phyloP scores from a whole-genome alignment of 1,284 basidiomycete genomes.

The Sporisorium graminicola region DNA sequence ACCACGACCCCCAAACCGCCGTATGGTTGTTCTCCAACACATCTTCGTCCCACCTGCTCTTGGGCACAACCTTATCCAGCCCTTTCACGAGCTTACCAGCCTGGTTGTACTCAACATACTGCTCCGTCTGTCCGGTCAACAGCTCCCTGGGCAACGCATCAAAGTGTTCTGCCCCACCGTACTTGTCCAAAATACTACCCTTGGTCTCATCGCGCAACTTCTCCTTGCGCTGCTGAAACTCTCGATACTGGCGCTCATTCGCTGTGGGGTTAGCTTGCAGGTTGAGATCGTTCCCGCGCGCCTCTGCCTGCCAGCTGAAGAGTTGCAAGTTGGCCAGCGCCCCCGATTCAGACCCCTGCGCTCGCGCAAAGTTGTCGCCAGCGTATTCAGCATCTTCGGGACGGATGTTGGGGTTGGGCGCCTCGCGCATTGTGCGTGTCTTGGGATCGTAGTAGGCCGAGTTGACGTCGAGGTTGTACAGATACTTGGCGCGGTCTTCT shows the following conservation, averaged over 20 bases:
- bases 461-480: conserved; percentile 94
- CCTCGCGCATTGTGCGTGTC: conserved; percentile 99
- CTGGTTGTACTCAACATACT: conserved; percentile 96
- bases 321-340: conserved; percentile 91
- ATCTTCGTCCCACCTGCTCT: conserved; percentile 81
- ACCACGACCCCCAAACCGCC: conserved; percentile 96
- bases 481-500: conserved; percentile 98
- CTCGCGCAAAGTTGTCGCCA: conserved; percentile 94
- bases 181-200: conserved; percentile 74
- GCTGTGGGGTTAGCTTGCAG: conserved; percentile 95
- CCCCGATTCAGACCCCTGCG: conserved; percentile 84
- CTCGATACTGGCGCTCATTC: conserved; percentile 87
- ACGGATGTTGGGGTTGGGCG: conserved; percentile 81
- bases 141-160: conserved; percentile 89
- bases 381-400: conserved; percentile 91
- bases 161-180: conserved; percentile 94
- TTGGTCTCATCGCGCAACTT: conserved; percentile 87
- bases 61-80: conserved; percentile 83
- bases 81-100: conserved; percentile 92
- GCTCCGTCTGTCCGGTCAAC: conserved; percentile 91
- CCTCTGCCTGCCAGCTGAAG: conserved; percentile 96
- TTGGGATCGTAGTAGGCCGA: conserved; percentile 99
- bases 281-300: conserved; percentile 93
- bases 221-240: conserved; percentile 92
- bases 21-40: conserved; percentile 95